phyloP scores from a whole-genome alignment of 768 basidiomycete species.

The Sarcomyxa edulis region DNA sequence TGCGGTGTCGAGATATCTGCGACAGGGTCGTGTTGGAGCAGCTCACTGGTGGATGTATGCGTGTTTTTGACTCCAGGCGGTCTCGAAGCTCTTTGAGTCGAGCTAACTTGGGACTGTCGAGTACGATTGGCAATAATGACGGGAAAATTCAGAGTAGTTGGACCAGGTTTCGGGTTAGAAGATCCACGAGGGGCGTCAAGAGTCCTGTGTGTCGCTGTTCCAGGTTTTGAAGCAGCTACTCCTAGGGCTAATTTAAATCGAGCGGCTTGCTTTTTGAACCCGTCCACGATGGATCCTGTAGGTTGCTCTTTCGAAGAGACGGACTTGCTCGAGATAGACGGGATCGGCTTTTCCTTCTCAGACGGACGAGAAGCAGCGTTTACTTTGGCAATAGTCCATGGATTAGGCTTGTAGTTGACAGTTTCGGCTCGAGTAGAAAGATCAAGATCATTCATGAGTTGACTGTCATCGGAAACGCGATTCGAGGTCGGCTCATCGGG shows the following conservation, averaged over 20 bases:
- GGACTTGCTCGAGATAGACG: background rate
- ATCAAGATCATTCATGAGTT: conserved; percentile 47
- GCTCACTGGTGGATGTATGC: background rate
- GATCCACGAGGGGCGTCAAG: background rate
- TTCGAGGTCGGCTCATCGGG: background rate
- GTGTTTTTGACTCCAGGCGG: background rate
- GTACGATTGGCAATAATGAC: background rate
- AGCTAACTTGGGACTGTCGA: background rate
- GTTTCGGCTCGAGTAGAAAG: conserved; percentile 54
- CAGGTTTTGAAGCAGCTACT: background rate
- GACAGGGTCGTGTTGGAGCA: background rate
- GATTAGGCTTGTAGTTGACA: conserved; percentile 67
- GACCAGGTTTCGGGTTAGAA: no score
- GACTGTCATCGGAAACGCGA: conserved; percentile 17
- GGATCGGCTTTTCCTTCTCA: background rate
- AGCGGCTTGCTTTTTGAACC: conserved; percentile 7
- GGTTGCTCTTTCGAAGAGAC: background rate
- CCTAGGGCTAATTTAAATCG: background rate
- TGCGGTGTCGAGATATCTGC: background rate
- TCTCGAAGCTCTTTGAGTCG: background rate
- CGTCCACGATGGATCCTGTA: background rate
- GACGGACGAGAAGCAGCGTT: conserved; percentile 56
- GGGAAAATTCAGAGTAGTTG: background rate
- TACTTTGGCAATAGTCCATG: conserved; percentile 76
- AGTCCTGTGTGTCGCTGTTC: background rate